These are phyloP conservation scores for Kwoniella sp. DNA, from an alignment of 768 basidiomycete genomes.

Conservation along the genomic window DNA sequence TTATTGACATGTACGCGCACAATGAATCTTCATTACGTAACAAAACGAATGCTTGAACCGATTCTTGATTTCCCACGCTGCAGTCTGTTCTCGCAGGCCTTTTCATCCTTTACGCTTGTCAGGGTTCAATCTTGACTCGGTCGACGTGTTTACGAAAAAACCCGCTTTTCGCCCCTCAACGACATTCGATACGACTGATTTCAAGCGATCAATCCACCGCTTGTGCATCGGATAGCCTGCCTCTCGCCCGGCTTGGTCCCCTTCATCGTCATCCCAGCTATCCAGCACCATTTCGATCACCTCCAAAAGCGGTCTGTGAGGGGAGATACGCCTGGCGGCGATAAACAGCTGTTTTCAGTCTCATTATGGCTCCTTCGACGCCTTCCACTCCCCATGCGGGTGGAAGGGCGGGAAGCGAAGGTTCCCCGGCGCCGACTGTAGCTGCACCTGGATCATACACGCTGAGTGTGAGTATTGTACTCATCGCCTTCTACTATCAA, in stretches of 20 bases:
- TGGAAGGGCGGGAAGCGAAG: conserved; percentile 38
- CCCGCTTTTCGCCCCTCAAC: neutral
- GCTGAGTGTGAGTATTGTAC: conserved; percentile 41
- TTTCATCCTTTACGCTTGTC: neutral
- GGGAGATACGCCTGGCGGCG: conserved; percentile 18
- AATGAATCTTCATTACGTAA: too few species aligned
- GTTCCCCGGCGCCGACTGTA: conserved; percentile 44
- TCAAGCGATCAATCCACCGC: neutral
- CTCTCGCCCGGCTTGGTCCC: neutral
- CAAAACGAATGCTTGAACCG: too few species aligned
- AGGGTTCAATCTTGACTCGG: neutral
- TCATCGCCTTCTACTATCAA: neutral
- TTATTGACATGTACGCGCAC: too few species aligned
- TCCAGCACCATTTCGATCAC: conserved; percentile 8
- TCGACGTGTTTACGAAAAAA: conserved; percentile 19
- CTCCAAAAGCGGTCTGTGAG: neutral
- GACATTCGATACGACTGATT: neutral
- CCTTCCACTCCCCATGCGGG: conserved; percentile 40
- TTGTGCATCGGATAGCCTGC: neutral
- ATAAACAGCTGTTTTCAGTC: neutral
- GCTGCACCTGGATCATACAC: conserved; percentile 50
- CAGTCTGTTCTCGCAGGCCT: neutral
- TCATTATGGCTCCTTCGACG: conserved; percentile 48
- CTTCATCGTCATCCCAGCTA: neutral
- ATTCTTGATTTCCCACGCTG: neutral